Percentiles rank a stretch among this genome's conserved stretches.
Evolutionary conservation across 257 asterid genomes (phyloP).

Genomic region (Haberlea rhodopensis): DNA sequence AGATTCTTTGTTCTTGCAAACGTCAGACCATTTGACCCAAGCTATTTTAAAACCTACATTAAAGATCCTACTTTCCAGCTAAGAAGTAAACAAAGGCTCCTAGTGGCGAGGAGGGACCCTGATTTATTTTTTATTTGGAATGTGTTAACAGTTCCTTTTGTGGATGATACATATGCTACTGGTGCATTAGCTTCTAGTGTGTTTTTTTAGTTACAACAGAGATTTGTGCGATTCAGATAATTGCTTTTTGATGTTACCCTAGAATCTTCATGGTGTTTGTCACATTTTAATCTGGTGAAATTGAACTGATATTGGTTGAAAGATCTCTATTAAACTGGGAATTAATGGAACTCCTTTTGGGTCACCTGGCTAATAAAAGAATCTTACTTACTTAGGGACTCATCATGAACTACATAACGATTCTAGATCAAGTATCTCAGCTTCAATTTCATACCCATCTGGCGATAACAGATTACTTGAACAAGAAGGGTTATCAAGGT

Average conservation of each 20-base stretch:
- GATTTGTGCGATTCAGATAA: slow-evolving; percentile 3
- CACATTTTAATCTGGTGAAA: slow-evolving; percentile 3
- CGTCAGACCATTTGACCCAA: too few species aligned
- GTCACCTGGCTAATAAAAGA: slow-evolving; percentile 23
- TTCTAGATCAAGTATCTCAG: slow-evolving; percentile 48
- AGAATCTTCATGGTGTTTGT: slow-evolving; percentile 12
- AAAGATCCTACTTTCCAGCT: neutral
- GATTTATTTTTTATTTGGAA: slow-evolving; percentile 2
- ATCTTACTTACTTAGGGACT: slow-evolving; percentile 45
- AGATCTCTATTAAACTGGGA: too few species aligned
- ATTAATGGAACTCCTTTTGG: slow-evolving; percentile 19
- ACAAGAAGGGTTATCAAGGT: slow-evolving; percentile 54
- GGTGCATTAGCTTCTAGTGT: slow-evolving; percentile 19
- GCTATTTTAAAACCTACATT: neutral
- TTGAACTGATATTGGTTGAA: slow-evolving; percentile 10
- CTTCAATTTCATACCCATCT: slow-evolving; percentile 50
- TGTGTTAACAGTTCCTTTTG: slow-evolving; percentile 1
- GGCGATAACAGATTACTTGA: slow-evolving; percentile 59
- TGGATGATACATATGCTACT: neutral
- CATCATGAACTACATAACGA: slow-evolving; percentile 68
- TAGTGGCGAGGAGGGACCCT: slow-evolving; percentile 6
- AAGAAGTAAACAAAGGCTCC: neutral
- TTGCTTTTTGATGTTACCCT: slow-evolving; percentile 12
- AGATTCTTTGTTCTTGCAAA: too few species aligned
- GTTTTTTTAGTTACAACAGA: slow-evolving; percentile 10